Conservation (phyloP, 345 rosid species). For the Rhodomyrtus tomentosa region DNA sequence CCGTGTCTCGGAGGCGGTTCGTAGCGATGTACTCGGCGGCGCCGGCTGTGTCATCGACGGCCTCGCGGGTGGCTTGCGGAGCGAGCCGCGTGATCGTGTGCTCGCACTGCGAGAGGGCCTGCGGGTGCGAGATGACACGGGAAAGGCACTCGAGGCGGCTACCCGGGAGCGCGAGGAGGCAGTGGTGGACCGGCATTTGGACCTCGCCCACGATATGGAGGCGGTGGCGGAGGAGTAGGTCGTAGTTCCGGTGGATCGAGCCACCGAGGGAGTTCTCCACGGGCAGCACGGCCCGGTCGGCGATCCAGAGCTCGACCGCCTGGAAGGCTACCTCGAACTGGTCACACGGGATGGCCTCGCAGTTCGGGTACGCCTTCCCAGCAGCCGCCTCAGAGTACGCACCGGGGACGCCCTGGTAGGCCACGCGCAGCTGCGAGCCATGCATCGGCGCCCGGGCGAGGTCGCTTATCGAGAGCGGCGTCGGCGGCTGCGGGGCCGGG, state of each 20-base stretch:
- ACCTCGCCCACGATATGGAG: constrained; percentile 98
- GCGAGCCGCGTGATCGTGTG: constrained; percentile 70
- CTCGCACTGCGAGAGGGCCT: constrained; percentile 91
- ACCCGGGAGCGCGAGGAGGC: constrained; percentile 86
- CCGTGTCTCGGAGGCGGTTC: constrained; percentile 64
- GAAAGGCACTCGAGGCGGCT: constrained; percentile 60
- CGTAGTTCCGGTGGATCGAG: constrained; percentile 91
- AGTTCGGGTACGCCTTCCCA: constrained; percentile 86
- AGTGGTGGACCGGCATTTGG: constrained; percentile 89
- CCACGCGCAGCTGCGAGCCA: constrained; percentile 79
- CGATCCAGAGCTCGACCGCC: constrained; percentile 98
- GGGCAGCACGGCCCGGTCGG: constrained; percentile 90
- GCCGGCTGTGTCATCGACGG: constrained; percentile 88
- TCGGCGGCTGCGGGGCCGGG: constrained; percentile 9
- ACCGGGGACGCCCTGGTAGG: constrained; percentile 97
- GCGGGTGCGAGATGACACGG: constrained; percentile 94
- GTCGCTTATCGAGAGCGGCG: constrained; percentile 58
- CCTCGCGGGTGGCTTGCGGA: constrained; percentile 74
- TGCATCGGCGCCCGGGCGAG: constrained; percentile 87
- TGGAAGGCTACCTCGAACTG: constrained; percentile 96
- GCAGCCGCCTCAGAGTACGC: constrained; percentile 98
- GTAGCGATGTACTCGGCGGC: constrained; percentile 83
- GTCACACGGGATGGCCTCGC: constrained; percentile 94
- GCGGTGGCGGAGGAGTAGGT: constrained; percentile 91
- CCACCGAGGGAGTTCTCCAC: constrained; percentile 96